Evolutionary conservation across 495 filamentous ascomycete genomes (phyloP), one percentile per base, ranked within the genome.

Genomic region (Parathielavia appendiculata): DNA sequence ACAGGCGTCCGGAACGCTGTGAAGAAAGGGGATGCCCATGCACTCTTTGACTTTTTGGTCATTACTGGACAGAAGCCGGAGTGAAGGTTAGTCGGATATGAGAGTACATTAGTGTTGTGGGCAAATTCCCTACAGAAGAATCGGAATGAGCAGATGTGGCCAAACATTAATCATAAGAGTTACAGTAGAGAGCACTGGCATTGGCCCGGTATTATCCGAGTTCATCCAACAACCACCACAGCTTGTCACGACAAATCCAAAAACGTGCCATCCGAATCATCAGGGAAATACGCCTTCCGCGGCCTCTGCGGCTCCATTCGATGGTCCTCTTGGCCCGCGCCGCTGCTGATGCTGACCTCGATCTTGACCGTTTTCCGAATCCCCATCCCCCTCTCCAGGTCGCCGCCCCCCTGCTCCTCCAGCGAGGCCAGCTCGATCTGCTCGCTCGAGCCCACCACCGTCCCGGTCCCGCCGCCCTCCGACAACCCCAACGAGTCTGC

Each of bases 1-100:
- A 60, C 57, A 1, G 56, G 58, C 32, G 69, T 69, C 22, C 48
- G 67, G 45, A 65, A 60, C 47, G 58, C 69, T 14, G 54, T 60
- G 32, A 51, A 51, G 39, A 62, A 43, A 51, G 61, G 61, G 0
- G 57, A 63, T 50, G 64, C 56, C 0, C 64, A 66, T 54, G 57
- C 64, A 11, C 54, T 66, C 0, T 66, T 61, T 56, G 60, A 63
- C 39, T 66, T 58, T 54, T 49, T 63, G 22, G 54, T 66, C 40
- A 54, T 66, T 11, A 66, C 58, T 3, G 55, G 44, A 14, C 58
- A 63, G 55, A 63, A 54, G 41, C 64, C 64, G 7, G 41, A 54
- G 51, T 61, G 30, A 50, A n/a, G n/a, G n/a, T n/a, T n/a, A n/a
- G n/a, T n/a, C n/a, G n/a, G n/a, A n/a, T n/a, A n/a, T n/a, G n/a